Base-by-base conservation (phyloP, 306 rosid species). In the Cucurbita pepo region DNA sequence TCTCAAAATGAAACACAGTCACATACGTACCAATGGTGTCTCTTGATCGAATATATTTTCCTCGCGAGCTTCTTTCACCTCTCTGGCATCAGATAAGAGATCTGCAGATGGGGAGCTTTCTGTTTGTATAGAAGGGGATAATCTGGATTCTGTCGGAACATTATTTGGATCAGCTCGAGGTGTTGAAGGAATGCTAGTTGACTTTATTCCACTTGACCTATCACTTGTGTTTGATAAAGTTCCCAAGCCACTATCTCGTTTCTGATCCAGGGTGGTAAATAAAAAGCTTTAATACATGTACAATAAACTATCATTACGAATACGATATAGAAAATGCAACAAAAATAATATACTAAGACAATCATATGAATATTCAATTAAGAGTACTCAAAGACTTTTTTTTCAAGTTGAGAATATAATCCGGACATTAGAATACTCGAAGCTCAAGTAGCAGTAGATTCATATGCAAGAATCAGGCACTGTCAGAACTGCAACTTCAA, bases 151-250 rank as follows among this genome's bases (percentile, higher is more conserved):
- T 55, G 81, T 57, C 62, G 83, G 87, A 77, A 73, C 77, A 82
- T 87, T 86, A 30, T 82, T 81, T 64, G 78, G 83, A 84, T 89
- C 97, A 65, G 88, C 89, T 80, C 85, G 97, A 78, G 98, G 97
- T 52, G 98, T 94, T 55, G 98, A 91, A 72, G 98, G 97, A 47
- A 89, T 85, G 80, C 96, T 89, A 41, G 80, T 61, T 75, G 98
- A 90, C 83, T 87, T 91, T 51, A 88, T 90, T 76, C 96, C 98
- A 79, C 96, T 91, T 41, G 95, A 94, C 86, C 83, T 91, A 78
- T 94, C 98, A 77, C 96, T 91, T 5, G 84, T 67, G 83, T 84
- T 86, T 66, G 91, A 79, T 79, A 86, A 77, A 72, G 86, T 53
- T 75, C 87, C 83, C 50, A 60, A 64, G 54, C 90, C 86, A 84